Evolutionary conservation across 1,284 basidiomycete genomes (phyloP).

Genomic region (Heterobasidion parviporum): DNA sequence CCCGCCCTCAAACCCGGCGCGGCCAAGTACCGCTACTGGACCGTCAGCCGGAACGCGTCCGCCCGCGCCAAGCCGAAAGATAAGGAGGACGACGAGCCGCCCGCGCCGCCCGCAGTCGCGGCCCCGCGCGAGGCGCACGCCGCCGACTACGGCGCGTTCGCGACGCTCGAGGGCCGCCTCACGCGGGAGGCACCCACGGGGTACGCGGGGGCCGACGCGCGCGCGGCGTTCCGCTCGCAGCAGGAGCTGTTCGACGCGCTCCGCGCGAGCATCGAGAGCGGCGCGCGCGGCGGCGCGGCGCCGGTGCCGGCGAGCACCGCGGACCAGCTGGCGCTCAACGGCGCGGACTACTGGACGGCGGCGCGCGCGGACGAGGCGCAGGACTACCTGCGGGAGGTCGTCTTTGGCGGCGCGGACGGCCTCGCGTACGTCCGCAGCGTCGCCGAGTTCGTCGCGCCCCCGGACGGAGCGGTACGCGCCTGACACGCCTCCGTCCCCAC

Average conservation of each 20-base stretch:
- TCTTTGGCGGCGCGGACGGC: conserved; percentile 69
- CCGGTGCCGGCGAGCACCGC: conserved; percentile 2
- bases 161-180: conserved; percentile 37
- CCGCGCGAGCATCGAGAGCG: conserved; percentile 16
- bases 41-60: conserved; percentile 27
- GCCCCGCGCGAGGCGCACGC: conserved; percentile 42
- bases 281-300: background rate
- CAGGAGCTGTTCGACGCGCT: conserved; percentile 25
- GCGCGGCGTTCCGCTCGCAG: conserved; percentile 26
- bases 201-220: background rate
- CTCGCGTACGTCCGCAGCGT: conserved; percentile 66
- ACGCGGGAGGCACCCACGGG: conserved; percentile 27
- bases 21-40: conserved; percentile 30
- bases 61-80: conserved; percentile 44
- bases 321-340: conserved; percentile 4
- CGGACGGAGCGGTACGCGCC: conserved; percentile 1
- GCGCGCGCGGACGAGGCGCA: conserved; percentile 44
- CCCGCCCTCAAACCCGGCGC: conserved; percentile 7
- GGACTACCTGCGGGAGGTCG: conserved; percentile 55
- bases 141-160: conserved; percentile 55
- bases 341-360: conserved; percentile 36
- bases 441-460: conserved; percentile 50
- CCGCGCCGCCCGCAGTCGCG: conserved; percentile 23
- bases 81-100: conserved; percentile 36
- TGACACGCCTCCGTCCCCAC: conserved; percentile 9